Conservation (phyloP, 345 rosid species). For the Combretum micranthum region DNA sequence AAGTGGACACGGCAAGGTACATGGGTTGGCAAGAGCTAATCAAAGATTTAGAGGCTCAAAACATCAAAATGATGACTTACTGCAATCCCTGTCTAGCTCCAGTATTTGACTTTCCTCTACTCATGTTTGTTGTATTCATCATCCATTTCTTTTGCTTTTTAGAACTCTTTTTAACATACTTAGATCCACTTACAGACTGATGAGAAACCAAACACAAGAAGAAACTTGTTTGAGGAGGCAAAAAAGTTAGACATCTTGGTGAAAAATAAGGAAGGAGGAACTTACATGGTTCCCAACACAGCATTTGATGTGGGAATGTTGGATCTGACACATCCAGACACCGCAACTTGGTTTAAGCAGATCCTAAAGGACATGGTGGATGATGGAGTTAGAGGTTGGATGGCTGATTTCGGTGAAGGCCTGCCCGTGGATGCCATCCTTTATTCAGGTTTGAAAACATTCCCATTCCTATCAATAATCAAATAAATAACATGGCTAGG, state of each 20-base stretch:
- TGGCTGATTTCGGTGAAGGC: conserved; percentile 87
- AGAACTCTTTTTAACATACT: conserved; percentile 10
- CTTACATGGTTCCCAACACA: conserved; percentile 67
- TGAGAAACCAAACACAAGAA: conserved; percentile 42
- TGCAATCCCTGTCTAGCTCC: conserved; percentile 79
- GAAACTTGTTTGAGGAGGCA: conserved; percentile 58
- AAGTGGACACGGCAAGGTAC: conserved; percentile 50
- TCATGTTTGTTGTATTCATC: neutral
- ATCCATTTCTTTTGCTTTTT: neutral
- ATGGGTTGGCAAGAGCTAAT: conserved; percentile 48
- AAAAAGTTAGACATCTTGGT: conserved; percentile 47
- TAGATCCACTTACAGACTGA: conserved; percentile 27
- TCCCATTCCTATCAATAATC: conserved; percentile 2
- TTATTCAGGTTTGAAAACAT: conserved; percentile 41
- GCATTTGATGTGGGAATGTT: conserved; percentile 74
- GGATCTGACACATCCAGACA: conserved; percentile 63
- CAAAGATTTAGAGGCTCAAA: conserved; percentile 36
- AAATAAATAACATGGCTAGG: neutral
- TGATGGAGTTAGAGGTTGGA: conserved; percentile 70
- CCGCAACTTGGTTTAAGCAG: conserved; percentile 60
- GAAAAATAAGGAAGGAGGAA: conserved; percentile 45
- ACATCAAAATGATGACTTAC: conserved; percentile 63
- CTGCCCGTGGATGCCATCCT: conserved; percentile 57
- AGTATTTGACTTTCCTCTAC: conserved; percentile 21
- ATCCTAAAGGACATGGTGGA: conserved; percentile 58